Evolutionary conservation across 495 filamentous ascomycete species (phyloP), one percentile per base, ranked within the genome.

Genomic region (Pseudoneurospora amorphoporcata): DNA sequence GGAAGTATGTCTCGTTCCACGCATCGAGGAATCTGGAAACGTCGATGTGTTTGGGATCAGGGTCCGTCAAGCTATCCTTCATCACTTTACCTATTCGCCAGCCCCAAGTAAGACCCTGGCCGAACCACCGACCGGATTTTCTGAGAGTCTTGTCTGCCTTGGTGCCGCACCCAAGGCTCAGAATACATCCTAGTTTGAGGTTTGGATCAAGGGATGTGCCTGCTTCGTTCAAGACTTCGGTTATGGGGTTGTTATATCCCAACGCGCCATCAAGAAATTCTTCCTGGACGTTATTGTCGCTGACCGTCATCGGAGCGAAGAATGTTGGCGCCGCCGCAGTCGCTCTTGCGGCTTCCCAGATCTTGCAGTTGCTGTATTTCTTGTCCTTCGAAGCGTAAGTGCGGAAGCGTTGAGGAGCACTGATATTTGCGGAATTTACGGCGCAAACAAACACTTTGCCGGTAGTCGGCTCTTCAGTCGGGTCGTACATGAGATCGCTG

Each of bases 231-330:
- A 78, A 39, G 1, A 78, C 47, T 32, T 74, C 32, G 4, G 68
- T 39, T 23, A 70, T 53, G 0, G 79, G 79, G 40, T 81, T 80
- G 65, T 81, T 81, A 35, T 58, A 77, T 0, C 78, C 76, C 23
- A 79, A 45, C 9, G 79, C 79, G 5, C 74, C 79, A 37, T 81
- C 78, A n/a, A 80, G 73, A 39, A 74, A 79, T 35, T 70, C 45
- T 32, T 72, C 70, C 6, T 37, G 75, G 4, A 10, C 8, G 40
- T 42, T 2, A 17, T 17, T 14, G 40, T 42, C 12, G 40, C 40
- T 42, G 40, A 42, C 14, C 12, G 40, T 42, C 40, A 42, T 42
- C 14, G 68, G 69, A 3, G 17, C 43, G 16, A 76, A 75, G 70
- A 47, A 76, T 0, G 61, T 53, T 2, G 75, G 70, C 29, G 75